Evolutionary conservation across 768 basidiomycete species (phyloP).

Genomic region (Lactarius trivialis): DNA sequence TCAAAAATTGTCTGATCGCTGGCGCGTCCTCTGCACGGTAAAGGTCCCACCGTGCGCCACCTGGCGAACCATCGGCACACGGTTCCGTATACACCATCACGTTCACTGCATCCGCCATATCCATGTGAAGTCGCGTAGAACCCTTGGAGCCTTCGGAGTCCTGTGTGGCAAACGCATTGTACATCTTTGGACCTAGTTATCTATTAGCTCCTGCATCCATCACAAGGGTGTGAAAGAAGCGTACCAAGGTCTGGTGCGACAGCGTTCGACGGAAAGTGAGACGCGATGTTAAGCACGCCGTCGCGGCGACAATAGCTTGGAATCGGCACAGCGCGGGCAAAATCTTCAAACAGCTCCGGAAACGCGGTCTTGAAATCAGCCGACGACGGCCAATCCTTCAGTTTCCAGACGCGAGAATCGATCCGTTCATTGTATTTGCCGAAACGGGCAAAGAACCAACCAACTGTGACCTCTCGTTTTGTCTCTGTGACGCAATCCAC

Average conservation of each 20-base stretch:
- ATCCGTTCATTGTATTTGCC: constrained; percentile 33
- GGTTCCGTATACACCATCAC: constrained; percentile 70
- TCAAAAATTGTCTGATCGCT: constrained; percentile 66
- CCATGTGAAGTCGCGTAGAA: constrained; percentile 87
- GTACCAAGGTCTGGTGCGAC: constrained; percentile 73
- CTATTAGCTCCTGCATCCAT: constrained; percentile 1
- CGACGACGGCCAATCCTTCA: constrained; percentile 79
- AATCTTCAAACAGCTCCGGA: constrained; percentile 83
- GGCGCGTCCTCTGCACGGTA: constrained; percentile 76
- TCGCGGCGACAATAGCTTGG: constrained; percentile 86
- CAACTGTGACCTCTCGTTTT: constrained; percentile 16
- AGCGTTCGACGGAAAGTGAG: constrained; percentile 80
- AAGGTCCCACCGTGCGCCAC: constrained; percentile 88
- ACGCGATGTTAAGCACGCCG: constrained; percentile 79
- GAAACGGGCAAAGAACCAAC: constrained; percentile 17
- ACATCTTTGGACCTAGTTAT: constrained; percentile 81
- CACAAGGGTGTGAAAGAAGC: constrained; percentile 17
- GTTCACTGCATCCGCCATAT: constrained; percentile 91
- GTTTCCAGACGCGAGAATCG: constrained; percentile 52
- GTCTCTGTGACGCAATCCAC: constrained; percentile 30
- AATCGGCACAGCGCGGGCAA: constrained; percentile 73
- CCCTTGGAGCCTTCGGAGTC: constrained; percentile 68
- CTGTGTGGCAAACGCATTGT: constrained; percentile 77
- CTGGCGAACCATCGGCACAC: constrained; percentile 50
- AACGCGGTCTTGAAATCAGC: constrained; percentile 77